Evolutionary conservation across 2,329 filamentous ascomycete genomes (phyloP).

Genomic region (Colletotrichum liriopes): DNA sequence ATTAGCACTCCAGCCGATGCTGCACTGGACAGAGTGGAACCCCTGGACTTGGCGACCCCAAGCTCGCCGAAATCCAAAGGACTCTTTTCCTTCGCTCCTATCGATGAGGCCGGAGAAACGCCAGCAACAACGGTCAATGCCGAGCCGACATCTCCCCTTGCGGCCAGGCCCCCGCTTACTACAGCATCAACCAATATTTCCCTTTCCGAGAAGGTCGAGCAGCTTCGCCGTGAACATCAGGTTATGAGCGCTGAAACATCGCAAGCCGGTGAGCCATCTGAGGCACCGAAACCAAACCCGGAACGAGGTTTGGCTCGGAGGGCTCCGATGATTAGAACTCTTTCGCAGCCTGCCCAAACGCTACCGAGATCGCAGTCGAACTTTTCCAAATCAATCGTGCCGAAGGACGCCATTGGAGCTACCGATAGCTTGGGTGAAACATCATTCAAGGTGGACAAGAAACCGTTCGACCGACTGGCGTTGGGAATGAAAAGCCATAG

Average conservation of each 20-base stretch:
- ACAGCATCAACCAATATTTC: conserved; percentile 44
- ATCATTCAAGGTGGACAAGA: conserved; percentile 76
- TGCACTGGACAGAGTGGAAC: conserved; percentile 64
- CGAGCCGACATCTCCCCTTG: conserved; percentile 18
- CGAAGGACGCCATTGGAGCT: conserved; percentile 53
- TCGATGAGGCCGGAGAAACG: conserved; percentile 26
- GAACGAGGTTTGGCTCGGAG: conserved; percentile 62
- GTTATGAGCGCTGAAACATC: conserved; percentile 52
- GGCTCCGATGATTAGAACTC: conserved; percentile 66
- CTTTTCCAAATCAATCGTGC: conserved; percentile 57
- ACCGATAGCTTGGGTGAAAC: conserved; percentile 55
- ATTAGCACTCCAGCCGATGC: conserved; percentile 51
- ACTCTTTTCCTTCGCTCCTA: conserved; percentile 23
- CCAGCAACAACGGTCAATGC: not conserved
- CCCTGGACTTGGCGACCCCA: conserved; percentile 65
- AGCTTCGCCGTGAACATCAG: conserved; percentile 67
- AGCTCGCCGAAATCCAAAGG: conserved; percentile 51
- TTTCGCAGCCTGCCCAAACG: conserved; percentile 66
- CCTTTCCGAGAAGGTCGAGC: conserved; percentile 65
- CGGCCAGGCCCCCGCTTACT: conserved; percentile 21
- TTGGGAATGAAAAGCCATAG: conserved; percentile 74
- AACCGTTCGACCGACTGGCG: conserved; percentile 81
- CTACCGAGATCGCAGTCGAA: conserved; percentile 63
- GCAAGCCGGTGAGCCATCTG: conserved; percentile 42
- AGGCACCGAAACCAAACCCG: conserved; percentile 46